Conservation (phyloP, 129 eudicot genomes). For the Saposhnikovia divaricata region DNA sequence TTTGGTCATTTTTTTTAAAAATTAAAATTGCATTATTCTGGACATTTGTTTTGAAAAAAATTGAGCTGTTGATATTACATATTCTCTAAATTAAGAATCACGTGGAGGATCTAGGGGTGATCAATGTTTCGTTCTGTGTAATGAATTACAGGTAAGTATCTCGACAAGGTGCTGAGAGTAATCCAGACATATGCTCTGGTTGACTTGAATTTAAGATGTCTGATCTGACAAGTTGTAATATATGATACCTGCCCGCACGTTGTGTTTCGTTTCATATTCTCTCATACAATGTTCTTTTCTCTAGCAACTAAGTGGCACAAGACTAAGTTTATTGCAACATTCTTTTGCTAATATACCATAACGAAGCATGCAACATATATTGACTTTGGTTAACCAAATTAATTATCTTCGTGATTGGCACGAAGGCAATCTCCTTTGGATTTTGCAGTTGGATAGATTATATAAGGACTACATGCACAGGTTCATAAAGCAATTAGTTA, state of each 20-base stretch:
- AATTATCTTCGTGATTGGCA: conserved; percentile 50
- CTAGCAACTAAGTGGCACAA: conserved; percentile 14
- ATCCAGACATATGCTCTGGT: neutral
- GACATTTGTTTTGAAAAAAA: neutral
- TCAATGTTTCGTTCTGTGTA: neutral
- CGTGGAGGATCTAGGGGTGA: neutral
- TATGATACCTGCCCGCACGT: conserved; percentile 33
- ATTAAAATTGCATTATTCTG: no score
- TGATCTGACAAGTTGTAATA: no score
- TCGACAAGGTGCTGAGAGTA: neutral
- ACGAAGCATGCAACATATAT: neutral
- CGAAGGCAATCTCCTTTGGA: conserved; percentile 26
- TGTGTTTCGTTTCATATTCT: conserved; percentile 4
- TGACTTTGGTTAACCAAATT: conserved; percentile 5
- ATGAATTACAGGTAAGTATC: neutral
- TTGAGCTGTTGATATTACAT: neutral
- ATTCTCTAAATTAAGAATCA: neutral
- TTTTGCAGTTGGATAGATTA: conserved; percentile 9
- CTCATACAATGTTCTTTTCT: neutral
- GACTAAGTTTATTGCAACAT: conserved; percentile 6
- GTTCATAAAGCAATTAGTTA: neutral
- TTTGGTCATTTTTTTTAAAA: no score
- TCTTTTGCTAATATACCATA: neutral
- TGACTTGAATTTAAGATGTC: neutral
- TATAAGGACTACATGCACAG: conserved; percentile 23